Conservation (phyloP, 768 basidiomycete genomes). For the Gymnopilus junonius region DNA sequence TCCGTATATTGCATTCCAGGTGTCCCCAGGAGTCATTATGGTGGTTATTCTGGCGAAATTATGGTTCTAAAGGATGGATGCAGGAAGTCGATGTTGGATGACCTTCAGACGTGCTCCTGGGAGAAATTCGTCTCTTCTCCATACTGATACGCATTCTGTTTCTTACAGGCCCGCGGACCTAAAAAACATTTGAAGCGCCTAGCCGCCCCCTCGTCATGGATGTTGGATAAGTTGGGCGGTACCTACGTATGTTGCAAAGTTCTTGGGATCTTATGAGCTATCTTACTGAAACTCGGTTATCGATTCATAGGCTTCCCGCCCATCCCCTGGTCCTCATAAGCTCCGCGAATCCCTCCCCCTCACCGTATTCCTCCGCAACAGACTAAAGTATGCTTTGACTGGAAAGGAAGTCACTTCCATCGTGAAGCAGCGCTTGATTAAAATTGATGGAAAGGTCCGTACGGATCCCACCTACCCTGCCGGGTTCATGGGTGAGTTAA, state of each 20-base stretch:
- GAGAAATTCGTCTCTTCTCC: slow-evolving; percentile 12
- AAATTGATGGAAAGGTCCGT: slow-evolving; percentile 98
- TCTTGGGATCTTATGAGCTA: slow-evolving; percentile 1
- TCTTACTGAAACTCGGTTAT: slow-evolving; percentile 14
- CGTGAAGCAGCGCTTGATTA: slow-evolving; percentile 94
- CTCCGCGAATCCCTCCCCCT: slow-evolving; percentile 98
- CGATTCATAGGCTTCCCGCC: slow-evolving; percentile 79
- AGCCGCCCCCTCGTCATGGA: slow-evolving; percentile 97
- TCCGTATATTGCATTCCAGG: slow-evolving; percentile 36
- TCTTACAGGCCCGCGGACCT: slow-evolving; percentile 87
- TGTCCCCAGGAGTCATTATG: slow-evolving; percentile 24
- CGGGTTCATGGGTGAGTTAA: slow-evolving; percentile 89
- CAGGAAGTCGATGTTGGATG: slow-evolving; percentile 38
- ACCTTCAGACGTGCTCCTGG: slow-evolving; percentile 32
- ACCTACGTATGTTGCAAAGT: slow-evolving; percentile 72
- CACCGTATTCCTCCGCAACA: slow-evolving; percentile 96
- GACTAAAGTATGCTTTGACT: slow-evolving; percentile 98
- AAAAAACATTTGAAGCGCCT: slow-evolving; percentile 99
- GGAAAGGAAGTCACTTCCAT: slow-evolving; percentile 96
- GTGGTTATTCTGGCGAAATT: slow-evolving; percentile 22
- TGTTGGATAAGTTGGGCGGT: slow-evolving; percentile 98
- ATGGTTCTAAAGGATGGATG: slow-evolving; percentile 44
- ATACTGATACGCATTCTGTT: slow-evolving; percentile 28
- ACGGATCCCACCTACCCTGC: slow-evolving; percentile 97
- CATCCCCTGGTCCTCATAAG: slow-evolving; percentile 98